A percentile compares a stretch with the other conserved stretches of the same genome.
These are phyloP conservation scores for Schwanniomyces occidentalis DNA, from an alignment of 805 yeast species.

Conservation along the genomic window DNA sequence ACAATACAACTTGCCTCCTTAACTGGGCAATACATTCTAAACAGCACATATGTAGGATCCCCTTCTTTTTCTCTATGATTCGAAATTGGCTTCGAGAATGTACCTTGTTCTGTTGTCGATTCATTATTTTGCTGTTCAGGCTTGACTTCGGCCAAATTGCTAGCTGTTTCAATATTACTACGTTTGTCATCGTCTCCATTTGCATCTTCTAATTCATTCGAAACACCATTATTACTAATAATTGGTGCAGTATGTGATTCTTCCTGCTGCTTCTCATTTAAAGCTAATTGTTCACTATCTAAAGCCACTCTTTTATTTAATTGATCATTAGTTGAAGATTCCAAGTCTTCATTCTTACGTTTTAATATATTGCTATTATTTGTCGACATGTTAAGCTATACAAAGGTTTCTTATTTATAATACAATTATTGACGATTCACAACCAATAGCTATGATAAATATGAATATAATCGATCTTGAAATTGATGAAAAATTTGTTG, in stretches of 20 bases:
- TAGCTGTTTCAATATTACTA: no score
- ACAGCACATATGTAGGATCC: conserved; percentile 62
- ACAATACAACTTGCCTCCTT: conserved; percentile 75
- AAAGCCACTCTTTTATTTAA: conserved; percentile 68
- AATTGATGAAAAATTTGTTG: no score
- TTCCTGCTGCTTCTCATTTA: conserved; percentile 42
- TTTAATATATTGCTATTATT: conserved; percentile 45
- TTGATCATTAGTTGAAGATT: conserved; percentile 44
- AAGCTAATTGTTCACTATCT: conserved; percentile 57
- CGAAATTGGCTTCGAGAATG: conserved; percentile 33
- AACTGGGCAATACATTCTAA: conserved; percentile 74
- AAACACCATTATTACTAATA: conserved; percentile 15
- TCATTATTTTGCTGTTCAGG: not conserved
- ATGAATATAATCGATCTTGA: no score
- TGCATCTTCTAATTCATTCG: conserved; percentile 5
- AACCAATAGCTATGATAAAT: no score
- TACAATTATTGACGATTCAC: no score
- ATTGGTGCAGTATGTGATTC: conserved; percentile 44
- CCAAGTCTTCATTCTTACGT: conserved; percentile 66
- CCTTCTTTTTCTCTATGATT: conserved; percentile 42
- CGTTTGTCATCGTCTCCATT: conserved; percentile 8
- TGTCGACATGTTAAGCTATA: conserved; percentile 8
- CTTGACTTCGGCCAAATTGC: conserved; percentile 1
- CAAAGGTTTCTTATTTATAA: no score
- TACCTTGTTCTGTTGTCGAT: not conserved